These are phyloP conservation scores for Sporothrix sp. DNA, from an alignment of 2,329 filamentous ascomycete species.

Conservation along the genomic window DNA sequence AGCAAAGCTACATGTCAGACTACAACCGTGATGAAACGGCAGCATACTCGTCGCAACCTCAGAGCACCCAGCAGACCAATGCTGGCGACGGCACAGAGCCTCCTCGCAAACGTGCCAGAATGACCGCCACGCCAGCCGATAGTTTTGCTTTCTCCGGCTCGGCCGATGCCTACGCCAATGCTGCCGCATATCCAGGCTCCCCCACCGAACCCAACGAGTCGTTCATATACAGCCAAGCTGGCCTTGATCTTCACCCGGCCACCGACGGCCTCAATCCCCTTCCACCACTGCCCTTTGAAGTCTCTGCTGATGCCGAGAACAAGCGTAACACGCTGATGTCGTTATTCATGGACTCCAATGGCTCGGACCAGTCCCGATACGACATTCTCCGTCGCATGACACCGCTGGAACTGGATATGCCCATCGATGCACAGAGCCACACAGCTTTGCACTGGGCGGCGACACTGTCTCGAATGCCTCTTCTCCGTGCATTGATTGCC, in stretches of 20 bases:
- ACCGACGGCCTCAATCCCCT: slow-evolving; percentile 49
- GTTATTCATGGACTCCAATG: slow-evolving; percentile 66
- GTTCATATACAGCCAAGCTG: slow-evolving; percentile 54
- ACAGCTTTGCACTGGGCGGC: slow-evolving; percentile 95
- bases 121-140: slow-evolving; percentile 44
- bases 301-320: slow-evolving; percentile 58
- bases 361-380: slow-evolving; percentile 60
- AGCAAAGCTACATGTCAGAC: slow-evolving; percentile 73
- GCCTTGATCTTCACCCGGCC: slow-evolving; percentile 30
- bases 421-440: slow-evolving; percentile 79
- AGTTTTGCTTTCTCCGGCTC: slow-evolving; percentile 41
- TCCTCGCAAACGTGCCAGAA: slow-evolving; percentile 66
- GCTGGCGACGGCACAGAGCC: slow-evolving; percentile 59
- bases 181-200: slow-evolving; percentile 51
- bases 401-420: slow-evolving; percentile 77
- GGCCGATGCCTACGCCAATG: slow-evolving; percentile 33
- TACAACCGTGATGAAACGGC: slow-evolving; percentile 66
- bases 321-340: slow-evolving; percentile 76
- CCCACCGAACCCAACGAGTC: slow-evolving; percentile 75
- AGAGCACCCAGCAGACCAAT: slow-evolving; percentile 30
- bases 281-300: slow-evolving; percentile 52
- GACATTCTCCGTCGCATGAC: slow-evolving; percentile 68
- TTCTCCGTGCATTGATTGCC: slow-evolving; percentile 71
- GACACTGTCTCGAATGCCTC: slow-evolving; percentile 73
- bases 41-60: slow-evolving; percentile 49